Evolutionary conservation across 306 rosid genomes (phyloP).

Genomic region (Calophaca sinica): DNA sequence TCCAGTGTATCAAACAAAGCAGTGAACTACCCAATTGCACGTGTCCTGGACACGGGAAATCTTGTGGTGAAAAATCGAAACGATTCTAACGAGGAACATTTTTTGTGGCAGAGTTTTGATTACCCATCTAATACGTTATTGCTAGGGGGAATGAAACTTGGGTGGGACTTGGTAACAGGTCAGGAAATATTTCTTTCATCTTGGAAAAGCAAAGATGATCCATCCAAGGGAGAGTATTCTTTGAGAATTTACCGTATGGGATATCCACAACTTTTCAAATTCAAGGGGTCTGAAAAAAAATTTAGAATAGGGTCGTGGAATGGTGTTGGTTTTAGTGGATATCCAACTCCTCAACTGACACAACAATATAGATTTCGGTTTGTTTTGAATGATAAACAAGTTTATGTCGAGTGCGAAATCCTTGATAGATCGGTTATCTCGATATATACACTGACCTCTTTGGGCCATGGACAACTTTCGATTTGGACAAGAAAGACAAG

Average conservation of each 20-base stretch:
- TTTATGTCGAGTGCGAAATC: not conserved
- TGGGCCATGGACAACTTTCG: not conserved
- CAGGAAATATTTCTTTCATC: constrained; percentile 29
- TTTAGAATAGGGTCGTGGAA: constrained; percentile 44
- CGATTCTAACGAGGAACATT: not conserved
- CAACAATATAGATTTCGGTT: not conserved
- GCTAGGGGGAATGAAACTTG: constrained; percentile 42
- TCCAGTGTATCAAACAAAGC: not conserved
- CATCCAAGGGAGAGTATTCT: constrained; percentile 34
- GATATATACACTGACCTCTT: not conserved
- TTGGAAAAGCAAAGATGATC: constrained; percentile 44
- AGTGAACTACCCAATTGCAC: constrained; percentile 16
- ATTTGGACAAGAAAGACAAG: not conserved
- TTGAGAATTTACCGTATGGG: constrained; percentile 3
- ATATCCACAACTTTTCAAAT: constrained; percentile 32
- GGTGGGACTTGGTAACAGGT: constrained; percentile 39
- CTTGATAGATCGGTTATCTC: not conserved
- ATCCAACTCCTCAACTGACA: constrained; percentile 1
- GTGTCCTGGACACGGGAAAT: constrained; percentile 38
- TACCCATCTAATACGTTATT: not conserved
- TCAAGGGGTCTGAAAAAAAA: not conserved
- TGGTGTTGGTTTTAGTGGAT: constrained; percentile 31
- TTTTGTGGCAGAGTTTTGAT: not conserved
- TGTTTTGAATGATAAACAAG: constrained; percentile 6
- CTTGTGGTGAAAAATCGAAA: constrained; percentile 16